A percentile compares a stretch with the other conserved stretches of the same genome.
phyloP scores from a whole-genome alignment of 2,329 filamentous ascomycete genomes.

The Fusarium sambucinum region DNA sequence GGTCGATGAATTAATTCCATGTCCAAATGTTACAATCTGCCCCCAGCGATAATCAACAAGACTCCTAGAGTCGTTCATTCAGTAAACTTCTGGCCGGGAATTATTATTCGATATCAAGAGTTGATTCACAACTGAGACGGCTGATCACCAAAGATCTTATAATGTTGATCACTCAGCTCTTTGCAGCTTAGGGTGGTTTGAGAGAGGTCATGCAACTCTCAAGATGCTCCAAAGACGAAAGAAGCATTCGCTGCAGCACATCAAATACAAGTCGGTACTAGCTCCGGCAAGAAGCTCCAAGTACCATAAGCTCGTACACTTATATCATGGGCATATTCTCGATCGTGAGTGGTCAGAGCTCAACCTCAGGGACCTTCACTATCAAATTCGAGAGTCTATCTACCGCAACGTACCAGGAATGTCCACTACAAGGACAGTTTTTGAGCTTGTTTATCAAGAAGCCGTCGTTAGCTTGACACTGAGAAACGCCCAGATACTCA shows the following conservation, averaged over 20 bases:
- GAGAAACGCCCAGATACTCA: background rate
- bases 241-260: background rate
- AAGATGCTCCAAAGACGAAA: background rate
- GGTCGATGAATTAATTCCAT: background rate
- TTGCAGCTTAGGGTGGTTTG: background rate
- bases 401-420: conserved; percentile 1
- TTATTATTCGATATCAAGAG: background rate
- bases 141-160: background rate
- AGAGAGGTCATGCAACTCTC: background rate
- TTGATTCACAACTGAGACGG: background rate
- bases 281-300: background rate
- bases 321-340: conserved; percentile 31
- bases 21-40: background rate
- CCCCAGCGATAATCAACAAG: background rate
- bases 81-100: background rate
- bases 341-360: conserved; percentile 24
- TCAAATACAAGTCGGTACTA: conserved; percentile 3
- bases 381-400: conserved; percentile 9
- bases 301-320: conserved; percentile 1
- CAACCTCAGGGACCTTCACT: background rate
- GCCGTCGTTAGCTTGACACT: background rate
- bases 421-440: background rate
- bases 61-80: too few species aligned
- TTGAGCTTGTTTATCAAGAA: conserved; percentile 3
- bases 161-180: background rate